Evolutionary conservation across 2,329 filamentous ascomycete species (phyloP).

Genomic region (Fusarium circinatum): DNA sequence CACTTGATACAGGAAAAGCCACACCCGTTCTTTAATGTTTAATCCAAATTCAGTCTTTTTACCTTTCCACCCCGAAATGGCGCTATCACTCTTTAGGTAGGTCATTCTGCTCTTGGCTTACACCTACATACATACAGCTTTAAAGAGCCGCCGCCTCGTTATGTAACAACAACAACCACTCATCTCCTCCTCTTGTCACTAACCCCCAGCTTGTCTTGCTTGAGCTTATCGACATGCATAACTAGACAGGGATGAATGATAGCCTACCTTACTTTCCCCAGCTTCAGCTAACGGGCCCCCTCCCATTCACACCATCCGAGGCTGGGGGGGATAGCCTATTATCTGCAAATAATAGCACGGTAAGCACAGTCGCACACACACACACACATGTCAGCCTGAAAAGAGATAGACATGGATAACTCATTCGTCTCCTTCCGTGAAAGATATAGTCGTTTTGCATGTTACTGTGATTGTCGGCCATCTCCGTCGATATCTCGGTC

Average conservation of each 20-base stretch:
- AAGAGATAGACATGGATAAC: neutral
- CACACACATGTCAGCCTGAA: conserved; percentile 1
- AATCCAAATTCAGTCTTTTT: neutral
- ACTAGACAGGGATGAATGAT: neutral
- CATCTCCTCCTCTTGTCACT: neutral
- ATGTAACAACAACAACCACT: conserved; percentile 9
- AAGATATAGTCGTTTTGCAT: conserved; percentile 3
- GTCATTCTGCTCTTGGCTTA: neutral
- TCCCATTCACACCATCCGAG: conserved; percentile 12
- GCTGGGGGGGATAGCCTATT: neutral
- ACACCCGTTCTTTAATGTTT: neutral
- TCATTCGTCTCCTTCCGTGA: conserved; percentile 22
- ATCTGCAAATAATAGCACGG: neutral
- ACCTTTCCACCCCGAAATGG: neutral
- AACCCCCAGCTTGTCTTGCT: neutral
- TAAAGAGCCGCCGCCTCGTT: conserved; percentile 5
- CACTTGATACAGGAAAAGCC: too few relatives aligned
- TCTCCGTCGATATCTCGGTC: conserved; percentile 26
- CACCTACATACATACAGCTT: neutral
- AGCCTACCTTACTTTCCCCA: conserved; percentile 9
- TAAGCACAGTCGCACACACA: neutral
- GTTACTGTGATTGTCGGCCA: conserved; percentile 6
- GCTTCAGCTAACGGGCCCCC: conserved; percentile 11
- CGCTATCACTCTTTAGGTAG: conserved; percentile 7
- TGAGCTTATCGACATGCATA: conserved; percentile 4